Evolutionary conservation across 306 rosid genomes (phyloP), one percentile per base, ranked within the genome.

Genomic region (Canavalia gladiata): DNA sequence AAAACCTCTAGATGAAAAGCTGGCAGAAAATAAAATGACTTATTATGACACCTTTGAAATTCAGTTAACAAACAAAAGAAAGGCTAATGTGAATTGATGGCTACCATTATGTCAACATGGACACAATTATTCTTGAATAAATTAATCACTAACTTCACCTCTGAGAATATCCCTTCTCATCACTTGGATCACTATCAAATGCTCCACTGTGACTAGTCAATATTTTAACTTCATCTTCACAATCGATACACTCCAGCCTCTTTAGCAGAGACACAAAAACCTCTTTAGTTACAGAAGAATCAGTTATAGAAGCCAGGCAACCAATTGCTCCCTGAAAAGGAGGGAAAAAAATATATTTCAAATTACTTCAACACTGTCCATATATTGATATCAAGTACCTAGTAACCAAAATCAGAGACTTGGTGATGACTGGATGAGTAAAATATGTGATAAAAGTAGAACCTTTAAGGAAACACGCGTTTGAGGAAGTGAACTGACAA

Each of bases 271-370:
- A 90, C 67, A 81, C 2, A 76, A 95, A 81, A 52, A 86, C 76
- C 60, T 82, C 87, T 87, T 89, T 87, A 72, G 82, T 77, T 56
- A 87, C 69, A 60, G 91, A 86, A 67, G 99, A 87, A 92, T 93
- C 97, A 28, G 90, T 76, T 62, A 95, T 85, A 25, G 94, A 93
- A 80, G 95, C 97, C 86, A 95, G 84, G 87, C 97, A 93, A 82
- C 92, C 87, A 82, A 95, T 88, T 55, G 97, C 93, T 85, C 87
- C 93, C 99, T 95, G 89, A 59, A 72, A 90, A 79, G 65, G 64
- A 72, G 69, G 45, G 47, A 8, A 25, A 35, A 54, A 46, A 33
- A 18, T 7, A 64, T 4, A 73, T 43, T 42, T 57, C 13, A 72
- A 76, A 83, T 41, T 45, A 45, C 56, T 72, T 62, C 55, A 74